Evolutionary conservation across 208 protist genomes (phyloP), one percentile per base, ranked within the genome.

Genomic region (Strigomonas culicis): DNA sequence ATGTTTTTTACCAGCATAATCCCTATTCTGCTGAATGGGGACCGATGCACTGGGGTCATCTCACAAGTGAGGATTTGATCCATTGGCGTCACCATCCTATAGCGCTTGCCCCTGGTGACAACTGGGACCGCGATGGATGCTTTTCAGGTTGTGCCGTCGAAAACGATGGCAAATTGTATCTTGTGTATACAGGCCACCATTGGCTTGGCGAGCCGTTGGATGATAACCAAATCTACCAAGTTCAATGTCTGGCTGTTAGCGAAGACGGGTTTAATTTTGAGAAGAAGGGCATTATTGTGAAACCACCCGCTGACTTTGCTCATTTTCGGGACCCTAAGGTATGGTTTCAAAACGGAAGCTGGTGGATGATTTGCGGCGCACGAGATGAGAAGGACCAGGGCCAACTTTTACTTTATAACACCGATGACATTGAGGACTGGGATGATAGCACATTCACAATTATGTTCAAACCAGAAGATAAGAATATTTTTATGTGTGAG

Each of bases 161-260:
- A 7, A 56, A 87, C 59, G 81, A 87, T 32, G 81, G 82, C 7
- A 82, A 82, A 24, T 56, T 87, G 25, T 87, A 79, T 56, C 51
- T 84, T 0, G 75, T 84, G 39, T 87, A 87, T 63, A 84, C 81
- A 11, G 81, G 81, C n/a, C 81, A 87, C 51, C 81, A 87, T 59
- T 83, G 76, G 69, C 66, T 87, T 0, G 70, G 63, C 28, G 74
- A 87, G 22, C 51, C 68, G 41, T 73, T 67, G 30, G 66, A 81
- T 21, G 57, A 67, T 27, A 67, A 47, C 13, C 76, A 87, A 36
- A 80, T 87, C 17, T 87, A 87, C 32, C 74, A 87, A 32, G 81
- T 87, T 44, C 81, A 87, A 50, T 87, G 81, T 49, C 69, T 87
- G 19, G 81, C 81, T n/a, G 75, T 87, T 17, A 87, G 81, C 36